Base-by-base conservation (phyloP, 495 filamentous ascomycete genomes). In the Penicillium cosmopolitanum region DNA sequence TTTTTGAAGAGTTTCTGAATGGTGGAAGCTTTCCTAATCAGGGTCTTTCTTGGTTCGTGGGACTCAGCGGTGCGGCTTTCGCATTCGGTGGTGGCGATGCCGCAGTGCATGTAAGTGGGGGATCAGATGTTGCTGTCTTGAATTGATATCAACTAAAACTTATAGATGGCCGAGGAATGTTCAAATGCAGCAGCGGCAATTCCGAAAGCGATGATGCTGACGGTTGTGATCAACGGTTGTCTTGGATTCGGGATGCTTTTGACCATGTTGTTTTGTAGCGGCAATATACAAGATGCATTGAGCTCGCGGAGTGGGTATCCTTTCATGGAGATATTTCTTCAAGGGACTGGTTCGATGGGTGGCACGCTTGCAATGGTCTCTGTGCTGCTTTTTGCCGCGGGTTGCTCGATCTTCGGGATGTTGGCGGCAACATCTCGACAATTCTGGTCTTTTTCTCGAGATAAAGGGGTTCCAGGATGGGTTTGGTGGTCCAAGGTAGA, bases 151-250 rank as follows among this genome's bases (percentile, higher is more conserved):
- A 55, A 50, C 60, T 31, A 2, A 35, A 50, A 23, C 16, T 47
- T 11, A 10, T 18, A 84, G 73, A 84, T 84, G 81, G 71, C 82
- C 15, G 83, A 86, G 57, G 83, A 86, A 59, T 76, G 84, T 38
- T 60, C 73, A 2, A 75, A 78, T 52, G 82, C 82, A 1, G 62
- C 77, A 1, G 55, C 76, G 0, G 68, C 77, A 0, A 72, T 85
- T 0, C 82, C 82, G 0, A 72, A 65, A 9, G 73, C 77, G 0
- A 75, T 85, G 44, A 68, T 85, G 16, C 69, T 71, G 6, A 80
- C 76, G 10, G 70, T 78, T 0, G 19, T 77, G 8, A 68, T 84
- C 44, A 86, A 85, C 34, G 80, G 79, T n/a, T 53, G 67, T 0
- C 57, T 83, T 8, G 81, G 78, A 1, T 83, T 84, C 56, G 74